A percentile compares a stretch with the other conserved stretches of the same genome.
phyloP scores from a whole-genome alignment of 192 early-diverging fungal genomes.

The Coemansia sp. region DNA sequence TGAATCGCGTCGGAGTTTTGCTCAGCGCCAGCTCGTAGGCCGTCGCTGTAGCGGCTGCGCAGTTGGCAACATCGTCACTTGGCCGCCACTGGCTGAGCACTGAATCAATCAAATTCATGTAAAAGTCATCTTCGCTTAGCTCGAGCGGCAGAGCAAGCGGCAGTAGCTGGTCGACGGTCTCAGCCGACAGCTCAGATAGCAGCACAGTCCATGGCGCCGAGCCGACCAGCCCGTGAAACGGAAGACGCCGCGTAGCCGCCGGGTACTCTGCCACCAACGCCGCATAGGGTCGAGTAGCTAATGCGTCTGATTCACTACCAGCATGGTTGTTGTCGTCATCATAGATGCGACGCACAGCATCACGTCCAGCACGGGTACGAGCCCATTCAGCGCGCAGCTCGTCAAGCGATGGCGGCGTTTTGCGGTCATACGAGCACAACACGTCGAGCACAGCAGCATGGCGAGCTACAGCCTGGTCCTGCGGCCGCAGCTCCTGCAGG shows the following conservation, averaged over 20 bases:
- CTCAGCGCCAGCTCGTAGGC: conserved; percentile 25
- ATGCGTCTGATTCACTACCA: neutral
- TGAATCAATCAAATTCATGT: conserved; percentile 61
- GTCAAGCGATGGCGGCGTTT: conserved; percentile 32
- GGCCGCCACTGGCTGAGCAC: conserved; percentile 45
- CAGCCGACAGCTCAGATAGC: conserved; percentile 55
- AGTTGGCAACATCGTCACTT: neutral
- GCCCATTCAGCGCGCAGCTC: conserved; percentile 54
- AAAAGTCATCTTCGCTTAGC: conserved; percentile 63
- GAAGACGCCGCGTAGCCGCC: conserved; percentile 54
- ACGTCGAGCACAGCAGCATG: conserved; percentile 57
- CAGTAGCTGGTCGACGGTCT: conserved; percentile 56
- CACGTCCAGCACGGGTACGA: conserved; percentile 20
- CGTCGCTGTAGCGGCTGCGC: neutral
- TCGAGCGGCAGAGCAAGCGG: conserved; percentile 58
- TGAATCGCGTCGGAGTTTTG: conserved; percentile 40
- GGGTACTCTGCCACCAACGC: conserved; percentile 30
- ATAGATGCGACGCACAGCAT: conserved; percentile 6
- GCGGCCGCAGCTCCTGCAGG: conserved; percentile 52
- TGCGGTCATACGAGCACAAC: conserved; percentile 57
- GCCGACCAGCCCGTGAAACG: conserved; percentile 61
- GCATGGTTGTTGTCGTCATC: neutral
- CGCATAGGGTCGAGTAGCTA: conserved; percentile 4
- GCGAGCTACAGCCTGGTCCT: conserved; percentile 39
- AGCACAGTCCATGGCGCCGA: conserved; percentile 55